A percentile compares a stretch with the other conserved stretches of the same genome.
These are phyloP conservation scores for Mycena floridula DNA, from an alignment of 768 basidiomycete species.

Conservation along the genomic window DNA sequence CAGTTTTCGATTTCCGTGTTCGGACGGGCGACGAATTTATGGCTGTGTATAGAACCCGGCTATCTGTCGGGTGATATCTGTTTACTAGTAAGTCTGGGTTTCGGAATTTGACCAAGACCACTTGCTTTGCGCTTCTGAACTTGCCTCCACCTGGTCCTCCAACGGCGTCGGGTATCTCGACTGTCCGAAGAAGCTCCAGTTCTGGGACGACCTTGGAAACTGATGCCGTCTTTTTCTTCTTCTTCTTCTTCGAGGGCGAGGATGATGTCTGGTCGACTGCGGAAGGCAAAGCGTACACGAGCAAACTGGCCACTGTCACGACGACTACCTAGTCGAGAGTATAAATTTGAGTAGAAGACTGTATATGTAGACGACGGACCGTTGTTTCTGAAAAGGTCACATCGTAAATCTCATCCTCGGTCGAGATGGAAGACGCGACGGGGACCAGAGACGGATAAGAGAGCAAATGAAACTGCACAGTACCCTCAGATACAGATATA, in stretches of 20 bases:
- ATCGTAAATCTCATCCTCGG: constrained; percentile 82
- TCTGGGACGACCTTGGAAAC: too few relatives aligned
- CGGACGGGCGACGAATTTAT: constrained; percentile 66
- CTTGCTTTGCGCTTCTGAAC: constrained; percentile 62
- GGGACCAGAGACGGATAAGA: constrained; percentile 41
- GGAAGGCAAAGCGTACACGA: constrained; percentile 54
- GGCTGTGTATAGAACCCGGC: constrained; percentile 57
- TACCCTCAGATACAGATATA: not conserved
- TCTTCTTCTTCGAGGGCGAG: constrained; percentile 24
- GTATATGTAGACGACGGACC: constrained; percentile 30
- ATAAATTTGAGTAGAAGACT: not conserved
- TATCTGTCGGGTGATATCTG: constrained; percentile 54
- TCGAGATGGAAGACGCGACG: constrained; percentile 41
- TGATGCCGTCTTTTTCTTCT: constrained; percentile 35
- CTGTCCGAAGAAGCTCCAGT: constrained; percentile 40
- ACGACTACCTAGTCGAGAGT: constrained; percentile 47
- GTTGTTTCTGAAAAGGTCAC: constrained; percentile 65
- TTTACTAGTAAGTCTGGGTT: not conserved
- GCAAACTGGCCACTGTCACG: constrained; percentile 56
- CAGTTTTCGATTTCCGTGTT: constrained; percentile 43
- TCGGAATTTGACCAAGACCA: not conserved
- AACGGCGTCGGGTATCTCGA: constrained; percentile 48
- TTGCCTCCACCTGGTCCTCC: constrained; percentile 42
- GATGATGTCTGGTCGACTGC: constrained; percentile 8
- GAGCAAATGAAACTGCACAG: constrained; percentile 9